Percentiles rank a stretch among this genome's conserved stretches.
Evolutionary conservation across 495 filamentous ascomycete species (phyloP).

Genomic region (Oleoguttula mirabilis): DNA sequence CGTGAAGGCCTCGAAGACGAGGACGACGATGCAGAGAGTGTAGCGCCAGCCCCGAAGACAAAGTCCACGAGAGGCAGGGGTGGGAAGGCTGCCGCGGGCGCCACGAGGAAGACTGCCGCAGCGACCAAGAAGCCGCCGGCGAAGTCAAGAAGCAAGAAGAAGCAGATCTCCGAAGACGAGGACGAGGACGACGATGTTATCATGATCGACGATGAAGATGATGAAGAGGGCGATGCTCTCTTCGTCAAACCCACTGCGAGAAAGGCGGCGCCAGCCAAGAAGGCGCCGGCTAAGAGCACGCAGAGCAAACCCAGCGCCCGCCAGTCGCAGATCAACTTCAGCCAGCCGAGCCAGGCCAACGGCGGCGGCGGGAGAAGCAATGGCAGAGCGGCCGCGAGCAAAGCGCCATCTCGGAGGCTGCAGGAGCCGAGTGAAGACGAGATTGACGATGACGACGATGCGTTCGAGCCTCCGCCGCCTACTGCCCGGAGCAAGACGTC

Average conservation of each 20-base stretch:
- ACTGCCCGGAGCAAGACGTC: too few species aligned
- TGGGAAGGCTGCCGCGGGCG: slow-evolving; percentile 32
- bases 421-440: slow-evolving; percentile 54
- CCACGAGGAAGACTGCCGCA: slow-evolving; percentile 13
- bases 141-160: slow-evolving; percentile 32
- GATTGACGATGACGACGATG: slow-evolving; percentile 64
- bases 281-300: slow-evolving; percentile 28
- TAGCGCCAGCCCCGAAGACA: slow-evolving; percentile 6
- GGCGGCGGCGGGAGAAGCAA: not conserved
- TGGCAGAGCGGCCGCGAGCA: slow-evolving; percentile 1
- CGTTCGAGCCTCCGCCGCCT: slow-evolving; percentile 52
- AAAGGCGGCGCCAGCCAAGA: slow-evolving; percentile 21
- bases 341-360: not conserved
- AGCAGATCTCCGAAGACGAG: slow-evolving; percentile 39
- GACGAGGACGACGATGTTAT: slow-evolving; percentile 44
- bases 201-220: slow-evolving; percentile 46
- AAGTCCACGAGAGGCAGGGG: slow-evolving; percentile 39
- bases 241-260: slow-evolving; percentile 40
- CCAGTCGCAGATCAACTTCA: slow-evolving; percentile 8
- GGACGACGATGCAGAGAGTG: slow-evolving; percentile 35
- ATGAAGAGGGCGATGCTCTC: slow-evolving; percentile 38
- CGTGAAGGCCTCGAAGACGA: slow-evolving; percentile 44
- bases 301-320: slow-evolving; percentile 37
- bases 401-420: slow-evolving; percentile 7
- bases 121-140: slow-evolving; percentile 22